Evolutionary conservation across 2,329 filamentous ascomycete species (phyloP), one percentile per base, ranked within the genome.

Genomic region (Aspergillus carbonarius): DNA sequence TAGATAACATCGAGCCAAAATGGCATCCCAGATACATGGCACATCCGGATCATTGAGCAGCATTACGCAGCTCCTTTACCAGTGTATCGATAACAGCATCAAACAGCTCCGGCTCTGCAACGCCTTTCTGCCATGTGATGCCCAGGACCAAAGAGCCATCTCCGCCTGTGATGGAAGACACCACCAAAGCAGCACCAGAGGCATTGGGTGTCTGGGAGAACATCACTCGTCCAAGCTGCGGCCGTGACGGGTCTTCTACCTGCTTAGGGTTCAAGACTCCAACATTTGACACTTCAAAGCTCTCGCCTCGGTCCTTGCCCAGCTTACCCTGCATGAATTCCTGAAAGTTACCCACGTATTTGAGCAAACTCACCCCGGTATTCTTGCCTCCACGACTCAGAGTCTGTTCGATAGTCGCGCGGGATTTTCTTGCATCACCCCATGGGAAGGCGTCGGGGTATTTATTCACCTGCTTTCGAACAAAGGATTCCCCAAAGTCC

Each of bases 211-310:
- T 76, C 61, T 82, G 79, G 23, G 78, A 79, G 55, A 82, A 81
- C 4, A 78, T 59, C 64, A 80, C 73, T 3, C 76, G 71, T 1
- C 73, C 74, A 27, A 81, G 70, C 17, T 59, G 63, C 63, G 72
- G 65, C 7, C 59, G 55, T 32, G 60, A 57, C 4, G 62, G 12
- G 13, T 59, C 60, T 15, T 37, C 50, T 6, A 51, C 32, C 18
- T 50, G 40, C 15, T 57, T 56, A 2, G 51, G 40, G 13, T 63
- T 63, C 47, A 77, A 70, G 2, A 75, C 65, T 0, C 80, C 81
- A 4, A 82, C 54, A 63, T 81, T 82, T 0, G 80, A 81, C 7
- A 82, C 57, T 60, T 82, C 80, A 20, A 76, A 79, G 8, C 71
- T 75, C 15, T 66, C 63, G 0, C 64, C 67, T 2, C 81, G 68